Base-by-base conservation (phyloP, 208 protist species). In the Acanthamoeba culbertsoni region DNA sequence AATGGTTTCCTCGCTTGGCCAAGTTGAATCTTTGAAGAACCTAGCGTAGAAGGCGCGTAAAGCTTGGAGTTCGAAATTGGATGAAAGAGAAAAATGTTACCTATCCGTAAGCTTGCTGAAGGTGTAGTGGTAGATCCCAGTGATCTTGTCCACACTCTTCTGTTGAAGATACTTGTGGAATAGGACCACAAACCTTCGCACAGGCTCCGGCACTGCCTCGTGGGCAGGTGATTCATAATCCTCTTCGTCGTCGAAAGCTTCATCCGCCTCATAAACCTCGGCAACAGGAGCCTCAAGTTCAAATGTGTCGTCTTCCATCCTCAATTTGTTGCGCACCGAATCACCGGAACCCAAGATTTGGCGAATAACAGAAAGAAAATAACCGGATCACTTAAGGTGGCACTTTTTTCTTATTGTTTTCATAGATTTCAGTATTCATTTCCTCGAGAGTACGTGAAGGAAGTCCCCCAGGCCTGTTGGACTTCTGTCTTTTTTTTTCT, bases 1-100 rank as follows among this genome's bases (percentile, higher is more conserved):
- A 33, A 97, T 92, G 48, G 62, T 68, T 23, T 95, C 94, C 28
- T 75, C 88, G 18, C 43, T 35, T 8, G 96, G 96, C 96, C 96
- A 97, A 16, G 93, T 51, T 7, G 71, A 84, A n/a, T 88, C 86
- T 90, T 95, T 96, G 92, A 92, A 97, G 82, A 92, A 95, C 28
- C 92, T 82, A 14, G 31, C 23, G 20, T n/a, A 63, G 7, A 42
- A 71, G 42, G 33, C 33, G 62, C 62, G 31, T 42, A 33, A 40
- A 37, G 18, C 12, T 55, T 55, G 48, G 18, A 55, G 59, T 68
- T 68, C 14, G 51, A 23, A 23, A 59, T 14, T 14, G 51, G 51
- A 59, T 23, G n/a, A 7, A 7, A 33, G 59, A n/a, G 7, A 6
- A 2, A 48, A 93, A 8, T 0, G 77, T n/a, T 89, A 94, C 86